phyloP scores from a whole-genome alignment of 1,139 yeast species.

The Sugiyamaella paludigena region DNA sequence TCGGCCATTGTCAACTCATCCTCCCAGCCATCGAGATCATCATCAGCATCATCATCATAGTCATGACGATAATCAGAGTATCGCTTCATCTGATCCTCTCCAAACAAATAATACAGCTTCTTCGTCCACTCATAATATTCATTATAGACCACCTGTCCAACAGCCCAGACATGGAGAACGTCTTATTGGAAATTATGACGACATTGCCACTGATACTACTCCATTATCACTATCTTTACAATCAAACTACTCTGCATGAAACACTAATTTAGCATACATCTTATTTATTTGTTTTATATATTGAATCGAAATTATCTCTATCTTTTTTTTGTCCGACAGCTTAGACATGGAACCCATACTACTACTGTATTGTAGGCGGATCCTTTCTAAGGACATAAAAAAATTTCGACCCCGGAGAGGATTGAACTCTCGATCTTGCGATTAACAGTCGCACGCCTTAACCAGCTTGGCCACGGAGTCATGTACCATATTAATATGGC shows the following conservation, averaged over 20 bases:
- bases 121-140: neutral
- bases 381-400: too few relatives aligned
- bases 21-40: neutral
- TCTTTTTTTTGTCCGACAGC: too few relatives aligned
- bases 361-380: too few relatives aligned
- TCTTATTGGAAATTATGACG: constrained; percentile 5
- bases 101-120: too few relatives aligned
- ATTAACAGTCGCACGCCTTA: constrained; percentile 22
- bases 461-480: constrained; percentile 20
- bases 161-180: neutral
- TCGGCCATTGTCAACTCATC: constrained; percentile 9
- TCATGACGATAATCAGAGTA: neutral
- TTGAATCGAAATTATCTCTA: too few relatives aligned
- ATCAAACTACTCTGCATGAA: constrained; percentile 16
- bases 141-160: constrained; percentile 5
- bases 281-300: too few relatives aligned
- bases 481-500: neutral
- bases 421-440: constrained; percentile 22
- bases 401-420: constrained; percentile 20
- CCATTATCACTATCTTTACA: constrained; percentile 24
- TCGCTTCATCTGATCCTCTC: neutral
- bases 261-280: too few relatives aligned
- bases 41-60: neutral
- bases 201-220: constrained; percentile 16
- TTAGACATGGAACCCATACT: too few relatives aligned